Evolutionary conservation across 2,329 filamentous ascomycete species (phyloP).

Genomic region (Colletotrichum destructivum): DNA sequence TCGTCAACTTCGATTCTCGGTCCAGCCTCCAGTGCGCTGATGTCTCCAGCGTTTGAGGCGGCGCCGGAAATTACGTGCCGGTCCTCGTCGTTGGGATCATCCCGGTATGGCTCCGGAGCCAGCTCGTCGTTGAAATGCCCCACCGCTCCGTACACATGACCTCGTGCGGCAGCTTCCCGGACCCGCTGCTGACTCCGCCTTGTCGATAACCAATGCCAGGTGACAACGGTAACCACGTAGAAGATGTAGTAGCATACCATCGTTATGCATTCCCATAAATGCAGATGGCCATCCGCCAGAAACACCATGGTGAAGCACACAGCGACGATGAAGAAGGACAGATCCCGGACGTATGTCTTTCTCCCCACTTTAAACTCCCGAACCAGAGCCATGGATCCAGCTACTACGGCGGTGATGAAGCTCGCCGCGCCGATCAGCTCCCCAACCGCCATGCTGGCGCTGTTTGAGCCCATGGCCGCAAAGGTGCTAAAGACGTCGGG

Average conservation of each 20-base stretch:
- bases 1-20: constrained; percentile 65
- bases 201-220: constrained; percentile 90
- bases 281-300: constrained; percentile 85
- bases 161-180: constrained; percentile 79
- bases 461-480: constrained; percentile 96
- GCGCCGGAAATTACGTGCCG: constrained; percentile 42
- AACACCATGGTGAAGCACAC: constrained; percentile 91
- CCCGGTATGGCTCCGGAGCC: constrained; percentile 73
- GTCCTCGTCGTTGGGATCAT: constrained; percentile 66
- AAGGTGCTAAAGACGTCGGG: constrained; percentile 99
- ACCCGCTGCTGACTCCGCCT: constrained; percentile 72
- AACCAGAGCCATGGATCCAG: constrained; percentile 97
- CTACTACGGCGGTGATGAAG: constrained; percentile 97
- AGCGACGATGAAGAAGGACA: constrained; percentile 91
- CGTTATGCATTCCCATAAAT: constrained; percentile 88
- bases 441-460: constrained; percentile 95
- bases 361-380: constrained; percentile 92
- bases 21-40: constrained; percentile 61
- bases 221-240: constrained; percentile 90
- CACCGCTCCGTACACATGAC: constrained; percentile 77
- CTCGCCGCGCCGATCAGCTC: constrained; percentile 95
- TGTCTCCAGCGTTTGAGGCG: constrained; percentile 51
- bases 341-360: constrained; percentile 91
- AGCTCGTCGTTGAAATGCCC: constrained; percentile 68
- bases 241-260: constrained; percentile 95